These are phyloP conservation scores for Populus euphratica DNA, from an alignment of 345 rosid genomes.

Conservation along the genomic window DNA sequence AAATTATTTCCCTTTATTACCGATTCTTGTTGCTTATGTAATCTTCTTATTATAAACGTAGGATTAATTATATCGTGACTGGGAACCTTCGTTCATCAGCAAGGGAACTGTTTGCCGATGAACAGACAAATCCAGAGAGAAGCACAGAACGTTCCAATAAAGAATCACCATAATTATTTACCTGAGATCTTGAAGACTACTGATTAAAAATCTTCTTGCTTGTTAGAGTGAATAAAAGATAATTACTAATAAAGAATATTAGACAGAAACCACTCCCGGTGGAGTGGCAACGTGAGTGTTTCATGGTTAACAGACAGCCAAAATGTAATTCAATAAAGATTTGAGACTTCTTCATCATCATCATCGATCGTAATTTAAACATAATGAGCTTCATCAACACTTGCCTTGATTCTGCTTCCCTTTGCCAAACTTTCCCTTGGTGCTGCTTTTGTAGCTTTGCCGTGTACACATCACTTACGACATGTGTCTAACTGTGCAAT, in stretches of 20 bases:
- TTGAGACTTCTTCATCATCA: background rate
- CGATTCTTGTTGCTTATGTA: background rate
- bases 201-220: background rate
- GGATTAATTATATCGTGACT: background rate
- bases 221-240: background rate
- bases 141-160: background rate
- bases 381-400: background rate
- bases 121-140: slow-evolving; percentile 9
- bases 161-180: background rate
- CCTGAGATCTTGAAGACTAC: background rate
- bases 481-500: too few species aligned
- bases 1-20: background rate
- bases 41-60: background rate
- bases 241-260: background rate
- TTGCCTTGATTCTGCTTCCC: background rate
- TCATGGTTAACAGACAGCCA: background rate
- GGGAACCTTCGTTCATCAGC: slow-evolving; percentile 6
- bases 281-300: slow-evolving; percentile 1
- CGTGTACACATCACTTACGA: background rate
- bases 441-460: background rate
- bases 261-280: too few species aligned
- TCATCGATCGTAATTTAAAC: background rate
- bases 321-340: background rate
- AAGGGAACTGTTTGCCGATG: slow-evolving; percentile 22
- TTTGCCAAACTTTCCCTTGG: background rate